Conservation (phyloP, 2,329 filamentous ascomycete genomes). For the Pyrenophora teres region DNA sequence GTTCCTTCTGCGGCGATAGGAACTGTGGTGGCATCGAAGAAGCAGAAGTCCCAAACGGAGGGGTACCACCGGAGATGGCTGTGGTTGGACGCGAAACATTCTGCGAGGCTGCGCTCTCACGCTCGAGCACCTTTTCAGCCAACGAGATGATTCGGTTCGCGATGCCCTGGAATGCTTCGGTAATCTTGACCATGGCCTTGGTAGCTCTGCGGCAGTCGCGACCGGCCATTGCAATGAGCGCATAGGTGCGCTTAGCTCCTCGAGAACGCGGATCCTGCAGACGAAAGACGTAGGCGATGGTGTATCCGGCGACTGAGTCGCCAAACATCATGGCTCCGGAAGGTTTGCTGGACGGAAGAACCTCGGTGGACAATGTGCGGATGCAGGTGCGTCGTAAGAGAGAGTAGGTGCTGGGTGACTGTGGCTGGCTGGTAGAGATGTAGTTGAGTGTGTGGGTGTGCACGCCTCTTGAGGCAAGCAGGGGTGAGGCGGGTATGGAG, state of each 20-base stretch:
- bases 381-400: conserved; percentile 62
- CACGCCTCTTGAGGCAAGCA: conserved; percentile 47
- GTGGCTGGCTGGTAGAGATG: conserved; percentile 61
- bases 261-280: conserved; percentile 63
- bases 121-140: conserved; percentile 47
- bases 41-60: conserved; percentile 39
- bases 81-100: conserved; percentile 33
- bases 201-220: conserved; percentile 59
- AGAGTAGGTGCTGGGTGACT: conserved; percentile 59
- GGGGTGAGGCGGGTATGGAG: conserved; percentile 49
- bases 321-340: conserved; percentile 64
- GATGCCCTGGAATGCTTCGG: conserved; percentile 57
- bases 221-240: conserved; percentile 61
- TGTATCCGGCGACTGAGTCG: conserved; percentile 61
- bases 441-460: conserved; percentile 64
- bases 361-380: conserved; percentile 62
- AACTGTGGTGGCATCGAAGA: conserved; percentile 36
- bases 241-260: conserved; percentile 61
- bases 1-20: conserved; percentile 35
- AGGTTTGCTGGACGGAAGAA: conserved; percentile 59
- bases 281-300: conserved; percentile 64
- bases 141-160: conserved; percentile 57
- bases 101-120: conserved; percentile 38
- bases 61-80: conserved; percentile 34
- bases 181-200: conserved; percentile 48